Base-by-base conservation (phyloP, 1,284 basidiomycete species). In the Phellopilus nigrolimitatus region DNA sequence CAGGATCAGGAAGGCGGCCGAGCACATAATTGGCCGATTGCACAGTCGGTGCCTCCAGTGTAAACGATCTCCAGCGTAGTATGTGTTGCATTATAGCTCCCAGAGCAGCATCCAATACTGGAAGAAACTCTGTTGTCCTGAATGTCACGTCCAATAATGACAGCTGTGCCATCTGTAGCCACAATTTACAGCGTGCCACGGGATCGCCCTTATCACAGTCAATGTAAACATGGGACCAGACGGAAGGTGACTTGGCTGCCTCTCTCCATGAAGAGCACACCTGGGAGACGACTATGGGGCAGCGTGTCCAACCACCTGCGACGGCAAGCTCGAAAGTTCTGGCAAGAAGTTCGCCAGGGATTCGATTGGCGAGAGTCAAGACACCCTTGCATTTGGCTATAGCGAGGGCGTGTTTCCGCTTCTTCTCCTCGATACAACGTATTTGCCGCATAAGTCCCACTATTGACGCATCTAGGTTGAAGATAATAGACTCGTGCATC, bases 211-310 rank as follows among this genome's bases (percentile, higher is more conserved):
- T 66, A 58, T 77, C 72, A 51, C 71, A 69, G 56, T 80, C 70
- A 37, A 81, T 67, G 53, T 78, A 76, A 47, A 84, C 57, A 56
- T 75, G 68, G 3, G 79, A 78, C 82, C 82, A 84, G 25, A 82
- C 72, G 19, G 69, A 67, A 21, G 80, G 78, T 28, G 69, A 67
- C 44, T 62, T 64, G 4, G 78, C 69, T 0, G 79, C 80, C 57
- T 67, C 70, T 47, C 80, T 71, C 82, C 82, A 85, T 49, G 74
- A 66, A 2, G 74, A 71, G 58, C 80, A 84, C 30, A 83, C 80
- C 46, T 81, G 78, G 10, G 79, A 82, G 37, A 72, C 71, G 39
- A 71, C 68, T 15, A 83, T 61, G 12, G 81, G 80, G 8, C 74
- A 78, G 19, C 71, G 71, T 15, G 73, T 74, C 75, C 78, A 82